Evolutionary conservation across 305 asterid genomes (phyloP), one percentile per base, ranked within the genome.

Genomic region (Fraxinus dipetala): DNA sequence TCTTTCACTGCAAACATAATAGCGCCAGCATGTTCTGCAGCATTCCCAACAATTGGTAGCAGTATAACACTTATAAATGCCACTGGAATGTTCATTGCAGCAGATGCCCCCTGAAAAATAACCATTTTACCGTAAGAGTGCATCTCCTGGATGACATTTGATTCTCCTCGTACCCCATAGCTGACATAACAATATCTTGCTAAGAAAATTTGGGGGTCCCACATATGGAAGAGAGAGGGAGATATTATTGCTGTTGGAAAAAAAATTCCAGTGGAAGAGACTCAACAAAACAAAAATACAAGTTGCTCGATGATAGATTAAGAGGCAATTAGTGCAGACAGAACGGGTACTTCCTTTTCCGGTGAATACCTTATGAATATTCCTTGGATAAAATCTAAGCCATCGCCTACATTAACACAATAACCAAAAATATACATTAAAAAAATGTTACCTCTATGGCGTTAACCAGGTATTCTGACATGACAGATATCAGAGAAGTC

Each of bases 1-100:
- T 94, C 94, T 88, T 92, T 92, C 82, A 92, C 82, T 2, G 98
- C 98, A 89, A 94, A 94, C 94, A 94, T 91, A 78, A 94, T 78
- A 65, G 98, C 98, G 82, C 97, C 91, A 7, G 98, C 98, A 89
- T 93, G 98, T 77, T 93, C 98, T 2, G 98, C 97, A 56, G 97
- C 98, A 87, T 93, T 92, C 82, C 98, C 98, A 76, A 93, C 98
- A 65, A 93, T 89, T 0, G 98, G 98, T 48, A 94, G 93, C 82
- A 94, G 89, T 74, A 94, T 91, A 78, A 94, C 97, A 80, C 98
- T 92, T 77, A 94, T 92, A 89, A 94, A 94, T 31, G 97, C 90
- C 73, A 92, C 88, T 2, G 98, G 98, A 85, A 93, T 91, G 84
- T 89, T 89, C 93, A 93, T 77, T 78, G 94, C 85, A 84, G 72